Percentiles rank a stretch among this genome's conserved stretches.
Conservation (phyloP, 2,329 filamentous ascomycete species). For the Alternaria burnsii region DNA sequence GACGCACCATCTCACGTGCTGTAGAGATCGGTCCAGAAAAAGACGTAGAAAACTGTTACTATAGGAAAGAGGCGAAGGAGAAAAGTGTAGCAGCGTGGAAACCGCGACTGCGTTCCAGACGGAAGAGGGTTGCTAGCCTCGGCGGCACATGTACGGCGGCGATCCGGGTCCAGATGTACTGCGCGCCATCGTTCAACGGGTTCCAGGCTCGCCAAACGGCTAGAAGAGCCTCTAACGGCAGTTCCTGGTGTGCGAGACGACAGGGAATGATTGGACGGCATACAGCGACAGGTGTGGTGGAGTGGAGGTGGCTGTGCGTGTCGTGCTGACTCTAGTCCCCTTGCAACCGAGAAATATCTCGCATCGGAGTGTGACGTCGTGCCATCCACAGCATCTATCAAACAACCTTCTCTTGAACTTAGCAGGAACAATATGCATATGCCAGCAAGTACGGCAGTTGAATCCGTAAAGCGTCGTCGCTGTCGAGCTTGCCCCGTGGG, state of each 20-base stretch:
- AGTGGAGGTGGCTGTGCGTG: constrained; percentile 8
- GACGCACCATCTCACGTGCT: constrained; percentile 16
- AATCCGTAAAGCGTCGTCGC: not conserved
- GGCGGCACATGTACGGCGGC: constrained; percentile 15
- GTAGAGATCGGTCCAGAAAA: constrained; percentile 1
- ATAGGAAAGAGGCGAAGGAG: not conserved
- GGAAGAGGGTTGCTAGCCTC: constrained; percentile 9
- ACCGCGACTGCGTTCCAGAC: not conserved
- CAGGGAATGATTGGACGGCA: constrained; percentile 3
- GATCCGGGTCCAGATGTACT: constrained; percentile 2
- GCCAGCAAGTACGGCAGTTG: not conserved
- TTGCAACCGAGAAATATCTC: not conserved
- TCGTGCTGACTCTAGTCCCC: not conserved
- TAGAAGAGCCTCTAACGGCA: not conserved
- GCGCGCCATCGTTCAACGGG: constrained; percentile 3
- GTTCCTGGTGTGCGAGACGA: not conserved
- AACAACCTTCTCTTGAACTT: constrained; percentile 4
- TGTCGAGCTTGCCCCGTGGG: not conserved
- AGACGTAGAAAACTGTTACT: not conserved
- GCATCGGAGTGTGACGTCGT: constrained; percentile 3
- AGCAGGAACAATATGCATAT: not conserved
- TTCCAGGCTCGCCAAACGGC: not conserved
- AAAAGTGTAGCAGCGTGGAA: not conserved
- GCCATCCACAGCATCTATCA: not conserved
- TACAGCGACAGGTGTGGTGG: not conserved